Base-by-base conservation (phyloP, 306 rosid genomes). In the Vicia faba region DNA sequence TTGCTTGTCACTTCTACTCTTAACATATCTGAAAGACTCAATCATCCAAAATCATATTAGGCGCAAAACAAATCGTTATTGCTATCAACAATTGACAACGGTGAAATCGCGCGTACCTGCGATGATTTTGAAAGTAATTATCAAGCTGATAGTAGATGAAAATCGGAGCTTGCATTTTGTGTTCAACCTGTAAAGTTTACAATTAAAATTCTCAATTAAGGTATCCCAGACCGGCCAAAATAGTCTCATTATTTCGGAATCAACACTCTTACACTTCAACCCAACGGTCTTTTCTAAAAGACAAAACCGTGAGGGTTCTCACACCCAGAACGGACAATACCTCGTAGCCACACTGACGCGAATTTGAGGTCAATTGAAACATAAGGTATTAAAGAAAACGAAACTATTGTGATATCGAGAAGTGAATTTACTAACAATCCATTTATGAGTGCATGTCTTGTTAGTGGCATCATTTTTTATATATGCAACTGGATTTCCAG, bases 71-170 rank as follows among this genome's bases (percentile, higher is more conserved):
- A 33, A 33, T 33, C 38, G 9, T 7, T 33, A 33, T 33, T 1
- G 38, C 9, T 33, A 50, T 51, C 14, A 0, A 3, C 4, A 11
- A 51, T 20, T 5, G 6, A 19, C 3, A 11, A 51, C 1, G 1
- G 3, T 20, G n/a, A 36, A 49, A 49, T 57, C 25, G 19, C 19
- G 19, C 80, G 33, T 71, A 91, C 96, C 97, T 81, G 33, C 97
- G 92, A 78, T 92, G 96, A 76, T 92, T 92, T 84, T 92, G 98
- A 66, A 79, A 87, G 83, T 70, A 89, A 82, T 84, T 83, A 16
- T 89, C 95, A 63, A 92, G 95, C 63, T 92, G 91, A 28, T 92
- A 92, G 67, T 92, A 87, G 79, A 92, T 60, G 58, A 73, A 87
- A 64, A 92, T 61, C 0, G 96, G 95, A 71, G 83, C 84, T 70